Evolutionary conservation across 2,329 filamentous ascomycete genomes (phyloP), one percentile per base, ranked within the genome.

Genomic region (Cordyceps tenuipes): DNA sequence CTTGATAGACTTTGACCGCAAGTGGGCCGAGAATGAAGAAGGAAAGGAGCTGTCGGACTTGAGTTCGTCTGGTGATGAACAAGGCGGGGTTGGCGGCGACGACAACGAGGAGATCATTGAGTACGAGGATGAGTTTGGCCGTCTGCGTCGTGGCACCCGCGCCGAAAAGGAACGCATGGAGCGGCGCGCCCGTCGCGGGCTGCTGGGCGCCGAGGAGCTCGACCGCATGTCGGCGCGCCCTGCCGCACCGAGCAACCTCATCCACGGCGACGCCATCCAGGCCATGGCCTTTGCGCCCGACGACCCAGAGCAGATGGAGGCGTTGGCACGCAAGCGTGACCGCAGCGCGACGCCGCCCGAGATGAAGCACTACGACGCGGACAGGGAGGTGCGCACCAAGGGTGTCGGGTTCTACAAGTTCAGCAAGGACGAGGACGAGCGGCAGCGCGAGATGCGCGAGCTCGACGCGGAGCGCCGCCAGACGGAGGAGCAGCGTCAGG

Each of bases 331-430:
- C 63, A 90, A 89, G 74, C 82, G 91, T 51, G 91, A 97, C 75
- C 82, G 86, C 60, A 88, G 85, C 66, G 79, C 86, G 56, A 96
- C 92, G 53, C 91, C 92, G 57, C 92, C 91, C 6, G 84, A 86
- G 8, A 83, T 87, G 66, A 79, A 81, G 67, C 93, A 97, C 74
- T 99, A 97, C 73, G 89, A 97, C 71, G 90, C 90, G 1, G 82
- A 83, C 62, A 82, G 81, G 62, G 94, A 99, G 79, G 85, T 96
- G 53, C 80, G 94, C 62, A 90, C 85, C 49, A 93, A 94, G 67
- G 94, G 94, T 4, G 90, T 89, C 0, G 94, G 90, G 0, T 99
- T 97, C 75, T 97, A 91, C 76, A 86, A 88, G 60, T 97, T 99
- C 70, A 90, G 87, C 61, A 83, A 82, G 64, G 88, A 96, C 71